phyloP scores from a whole-genome alignment of 1,139 yeast genomes.

The Pichia norvegensis region DNA sequence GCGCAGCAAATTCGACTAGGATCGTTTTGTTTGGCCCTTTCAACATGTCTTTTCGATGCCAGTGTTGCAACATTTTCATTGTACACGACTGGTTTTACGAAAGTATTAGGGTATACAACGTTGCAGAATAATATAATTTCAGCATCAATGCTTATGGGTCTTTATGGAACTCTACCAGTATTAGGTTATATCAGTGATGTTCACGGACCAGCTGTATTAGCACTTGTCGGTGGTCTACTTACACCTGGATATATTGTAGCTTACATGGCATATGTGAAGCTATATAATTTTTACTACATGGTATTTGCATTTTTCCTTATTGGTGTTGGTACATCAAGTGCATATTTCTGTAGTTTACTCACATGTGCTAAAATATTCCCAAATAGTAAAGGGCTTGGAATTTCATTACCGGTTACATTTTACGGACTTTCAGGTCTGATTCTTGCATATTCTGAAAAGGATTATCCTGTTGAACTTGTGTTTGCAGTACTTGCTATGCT shows the following conservation, averaged over 20 bases:
- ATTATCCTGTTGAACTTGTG: constrained; percentile 43
- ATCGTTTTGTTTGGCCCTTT: constrained; percentile 33
- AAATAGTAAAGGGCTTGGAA: constrained; percentile 65
- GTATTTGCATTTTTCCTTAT: constrained; percentile 44
- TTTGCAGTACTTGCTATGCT: constrained; percentile 53
- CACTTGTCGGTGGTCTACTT: constrained; percentile 52
- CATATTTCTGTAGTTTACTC: constrained; percentile 68
- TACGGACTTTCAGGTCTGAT: constrained; percentile 75
- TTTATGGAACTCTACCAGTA: constrained; percentile 77
- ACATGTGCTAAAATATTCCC: constrained; percentile 85
- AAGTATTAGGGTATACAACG: constrained; percentile 51
- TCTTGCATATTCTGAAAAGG: constrained; percentile 42
- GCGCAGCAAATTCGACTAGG: constrained; percentile 26
- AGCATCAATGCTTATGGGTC: constrained; percentile 68
- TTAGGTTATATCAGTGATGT: constrained; percentile 79
- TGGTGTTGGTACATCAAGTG: constrained; percentile 76
- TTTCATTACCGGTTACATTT: constrained; percentile 80
- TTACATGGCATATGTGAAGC: constrained; percentile 28
- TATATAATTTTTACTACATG: constrained; percentile 27
- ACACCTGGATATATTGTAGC: constrained; percentile 68
- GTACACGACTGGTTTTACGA: constrained; percentile 64
- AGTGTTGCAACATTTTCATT: constrained; percentile 75
- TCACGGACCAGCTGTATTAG: constrained; percentile 73
- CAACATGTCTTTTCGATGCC: constrained; percentile 70
- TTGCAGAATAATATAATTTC: constrained; percentile 72